phyloP scores from a whole-genome alignment of 495 filamentous ascomycete genomes.

The Daldinia loculata region DNA sequence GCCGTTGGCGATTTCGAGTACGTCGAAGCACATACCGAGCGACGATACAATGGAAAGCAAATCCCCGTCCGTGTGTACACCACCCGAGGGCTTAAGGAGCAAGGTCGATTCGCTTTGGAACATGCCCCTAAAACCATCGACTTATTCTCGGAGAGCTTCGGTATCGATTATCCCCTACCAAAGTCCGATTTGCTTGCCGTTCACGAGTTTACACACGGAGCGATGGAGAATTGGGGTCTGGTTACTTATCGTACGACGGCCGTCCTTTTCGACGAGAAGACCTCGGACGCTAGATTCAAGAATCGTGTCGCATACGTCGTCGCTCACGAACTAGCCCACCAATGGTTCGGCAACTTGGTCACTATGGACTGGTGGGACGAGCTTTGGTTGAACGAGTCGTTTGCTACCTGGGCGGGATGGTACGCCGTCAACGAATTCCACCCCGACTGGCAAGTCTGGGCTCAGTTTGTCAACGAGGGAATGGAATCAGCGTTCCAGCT shows the following conservation, averaged over 20 bases:
- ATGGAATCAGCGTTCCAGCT: conserved; percentile 90
- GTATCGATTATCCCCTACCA: conserved; percentile 93
- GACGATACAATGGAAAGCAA: conserved; percentile 86
- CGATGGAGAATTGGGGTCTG: conserved; percentile 90
- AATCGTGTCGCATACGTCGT: conserved; percentile 95
- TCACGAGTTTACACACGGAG: conserved; percentile 80
- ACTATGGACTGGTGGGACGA: conserved; percentile 94
- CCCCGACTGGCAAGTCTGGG: conserved; percentile 95
- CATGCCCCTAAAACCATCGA: conserved; percentile 90
- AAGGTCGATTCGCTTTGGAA: conserved; percentile 84
- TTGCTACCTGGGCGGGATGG: conserved; percentile 99
- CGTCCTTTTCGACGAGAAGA: conserved; percentile 89
- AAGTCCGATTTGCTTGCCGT: conserved; percentile 96
- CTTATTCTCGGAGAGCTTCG: conserved; percentile 93
- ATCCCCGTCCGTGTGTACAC: conserved; percentile 97
- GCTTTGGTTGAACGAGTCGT: conserved; percentile 96
- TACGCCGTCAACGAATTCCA: conserved; percentile 89
- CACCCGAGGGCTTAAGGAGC: conserved; percentile 86
- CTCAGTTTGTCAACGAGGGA: conserved; percentile 91
- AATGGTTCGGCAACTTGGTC: conserved; percentile 98
- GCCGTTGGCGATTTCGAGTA: conserved; percentile 97
- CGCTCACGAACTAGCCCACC: conserved; percentile 93
- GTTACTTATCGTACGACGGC: conserved; percentile 95
- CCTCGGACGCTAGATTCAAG: conserved; percentile 85
- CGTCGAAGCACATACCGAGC: conserved; percentile 85